Base-by-base conservation (phyloP, 768 basidiomycete species). In the Leccinellum albellum region DNA sequence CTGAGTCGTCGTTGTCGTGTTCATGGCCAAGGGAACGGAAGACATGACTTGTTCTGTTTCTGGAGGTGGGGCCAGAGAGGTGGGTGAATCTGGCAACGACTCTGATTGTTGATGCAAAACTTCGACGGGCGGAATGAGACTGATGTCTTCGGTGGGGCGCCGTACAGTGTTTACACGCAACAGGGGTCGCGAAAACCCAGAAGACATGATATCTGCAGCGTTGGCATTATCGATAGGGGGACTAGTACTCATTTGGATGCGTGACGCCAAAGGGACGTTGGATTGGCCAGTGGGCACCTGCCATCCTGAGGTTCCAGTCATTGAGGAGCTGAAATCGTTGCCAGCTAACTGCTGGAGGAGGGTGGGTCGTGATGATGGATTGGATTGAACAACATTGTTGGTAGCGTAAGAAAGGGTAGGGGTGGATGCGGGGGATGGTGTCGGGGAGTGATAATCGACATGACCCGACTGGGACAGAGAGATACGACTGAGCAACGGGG, bases 401-500 rank as follows among this genome's bases (percentile, higher is more conserved):
- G 51, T 13, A 40, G 57, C 26, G 26, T 26, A 21, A 45, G 26
- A 1, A 45, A 49, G 54, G 23, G 50, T 57, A 42, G 60, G 51
- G 4, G 53, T 53, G 33, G 64, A 52, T 6, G 37, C 44, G 3
- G 66, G 61, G 0, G 65, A 61, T 6, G 70, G 69, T 5, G 73
- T 61, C 7, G 67, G 62, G 0, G 70, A 69, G 53, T 65, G 68
- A 52, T 75, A 73, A 5, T 53, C 48, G 2, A 21, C 35, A 6
- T 60, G 47, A 44, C 69, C 68, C 23, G 72, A 64, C 44, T 71
- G 65, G 3, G 72, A 64, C 37, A 67, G 65, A 31, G 79, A 75
- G 33, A 86, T 72, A 23, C 85, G 81, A 58, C 74, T 77, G 26
- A 86, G 73, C 20, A 87, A 71, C 14, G 73, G 70, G 0, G 84